These are phyloP conservation scores for Botrytis tulipae DNA, from an alignment of 2,329 filamentous ascomycete species.

Conservation along the genomic window DNA sequence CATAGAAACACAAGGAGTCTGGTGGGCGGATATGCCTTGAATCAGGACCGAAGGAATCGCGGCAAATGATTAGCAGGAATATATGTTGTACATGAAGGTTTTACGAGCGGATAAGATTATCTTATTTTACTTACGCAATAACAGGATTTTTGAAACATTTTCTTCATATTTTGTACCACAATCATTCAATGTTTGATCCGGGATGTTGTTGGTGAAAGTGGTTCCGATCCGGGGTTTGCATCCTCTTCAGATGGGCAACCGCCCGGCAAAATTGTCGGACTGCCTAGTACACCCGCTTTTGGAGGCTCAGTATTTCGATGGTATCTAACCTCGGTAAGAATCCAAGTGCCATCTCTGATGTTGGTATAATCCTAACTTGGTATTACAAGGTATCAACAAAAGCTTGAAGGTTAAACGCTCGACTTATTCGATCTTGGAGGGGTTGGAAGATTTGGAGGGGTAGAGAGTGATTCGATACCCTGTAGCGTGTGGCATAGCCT, in stretches of 20 bases:
- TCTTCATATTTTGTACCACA: not conserved
- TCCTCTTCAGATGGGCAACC: not conserved
- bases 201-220: conserved; percentile 12
- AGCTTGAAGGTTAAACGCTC: not conserved
- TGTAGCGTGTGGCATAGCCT: not conserved
- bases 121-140: not conserved
- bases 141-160: not conserved
- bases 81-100: not conserved
- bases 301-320: not conserved
- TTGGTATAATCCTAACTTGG: not conserved
- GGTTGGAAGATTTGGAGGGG: not conserved
- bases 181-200: not conserved
- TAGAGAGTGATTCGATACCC: not conserved
- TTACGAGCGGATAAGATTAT: not conserved
- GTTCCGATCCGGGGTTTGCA: not conserved
- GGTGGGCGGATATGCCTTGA: not conserved
- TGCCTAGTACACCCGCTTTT: not conserved
- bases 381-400: not conserved
- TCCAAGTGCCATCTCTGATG: not conserved
- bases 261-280: conserved; percentile 2
- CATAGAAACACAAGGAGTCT: too few species aligned
- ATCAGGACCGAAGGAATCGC: not conserved
- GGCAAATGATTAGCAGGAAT: not conserved
- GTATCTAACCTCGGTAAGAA: not conserved
- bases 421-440: not conserved